Evolutionary conservation across 768 basidiomycete species (phyloP).

Genomic region (Amanita thiersii): DNA sequence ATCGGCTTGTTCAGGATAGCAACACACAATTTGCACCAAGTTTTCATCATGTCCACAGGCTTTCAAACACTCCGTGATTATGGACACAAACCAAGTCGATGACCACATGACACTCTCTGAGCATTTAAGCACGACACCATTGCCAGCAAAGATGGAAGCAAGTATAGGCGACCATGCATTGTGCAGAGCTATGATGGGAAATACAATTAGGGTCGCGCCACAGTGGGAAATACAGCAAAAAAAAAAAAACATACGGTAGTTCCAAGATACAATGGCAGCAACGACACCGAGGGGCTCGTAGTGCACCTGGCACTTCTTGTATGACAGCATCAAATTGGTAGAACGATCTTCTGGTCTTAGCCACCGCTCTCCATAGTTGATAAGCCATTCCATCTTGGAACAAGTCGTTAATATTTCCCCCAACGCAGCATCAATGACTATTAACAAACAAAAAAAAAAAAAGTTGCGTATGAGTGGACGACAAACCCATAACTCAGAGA

Average conservation of each 20-base stretch:
- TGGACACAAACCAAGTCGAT: constrained; percentile 72
- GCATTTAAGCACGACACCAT: constrained; percentile 85
- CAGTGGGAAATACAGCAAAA: not conserved
- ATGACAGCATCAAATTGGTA: constrained; percentile 57
- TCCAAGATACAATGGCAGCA: constrained; percentile 91
- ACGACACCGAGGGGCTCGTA: constrained; percentile 93
- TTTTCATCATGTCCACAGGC: constrained; percentile 80
- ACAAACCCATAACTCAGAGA: constrained; percentile 10
- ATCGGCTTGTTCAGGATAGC: constrained; percentile 82
- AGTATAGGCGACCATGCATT: constrained; percentile 93
- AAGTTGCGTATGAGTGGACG: not conserved
- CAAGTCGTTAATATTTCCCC: constrained; percentile 95
- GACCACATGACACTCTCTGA: constrained; percentile 94
- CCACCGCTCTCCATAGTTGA: constrained; percentile 75
- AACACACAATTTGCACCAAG: constrained; percentile 87
- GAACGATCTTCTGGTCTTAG: constrained; percentile 67
- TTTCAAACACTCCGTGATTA: constrained; percentile 66
- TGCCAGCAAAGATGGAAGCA: constrained; percentile 85
- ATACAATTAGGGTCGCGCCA: constrained; percentile 5
- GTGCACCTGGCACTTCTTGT: constrained; percentile 72
- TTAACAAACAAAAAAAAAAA: constrained; percentile 3
- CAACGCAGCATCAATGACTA: constrained; percentile 89
- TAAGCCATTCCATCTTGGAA: constrained; percentile 89
- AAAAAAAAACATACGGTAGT: constrained; percentile 55
- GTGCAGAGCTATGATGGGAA: constrained; percentile 61